Evolutionary conservation across 129 eudicot genomes (phyloP), one percentile per base, ranked within the genome.

Genomic region (Heracleum sosnowskyi): DNA sequence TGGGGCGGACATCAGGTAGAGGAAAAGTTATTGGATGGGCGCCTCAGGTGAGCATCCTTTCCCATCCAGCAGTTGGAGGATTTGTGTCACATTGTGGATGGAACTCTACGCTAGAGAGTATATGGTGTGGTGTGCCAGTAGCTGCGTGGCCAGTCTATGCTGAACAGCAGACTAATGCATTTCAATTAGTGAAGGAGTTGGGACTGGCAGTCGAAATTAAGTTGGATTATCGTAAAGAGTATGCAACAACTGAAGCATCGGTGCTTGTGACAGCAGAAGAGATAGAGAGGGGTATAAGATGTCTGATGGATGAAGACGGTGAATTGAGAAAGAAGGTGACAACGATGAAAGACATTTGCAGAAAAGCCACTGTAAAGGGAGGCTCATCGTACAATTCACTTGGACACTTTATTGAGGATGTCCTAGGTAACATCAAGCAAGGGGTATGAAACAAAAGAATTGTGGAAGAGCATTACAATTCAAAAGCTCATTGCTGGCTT

Each of bases 161-260:
- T 2, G 89, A 86, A 79, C 89, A 86, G 35, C 84, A 80, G 22
- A 45, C 31, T 13, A 86, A 83, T 76, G 89, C 89, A 4, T 86
- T 86, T 33, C 87, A 72, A 22, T 39, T 72, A 22, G 76, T 72
- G 12, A 70, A 70, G 35, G 76, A 86, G 0, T 33, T 83, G n/a
- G 85, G 76, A 46, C 31, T 83, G 39, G 89, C 87, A 4, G 81
- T 78, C 71, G 87, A 86, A 76, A 83, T 83, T 7, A 83, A 83
- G 40, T 69, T 86, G 82, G 87, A 86, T 24, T 83, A 80, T 45
- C 28, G 77, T 33, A 77, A 11, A 36, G 74, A 69, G 5, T 2
- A 7, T 34, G 3, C 7, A 33, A 20, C 26, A 35, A 11, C n/a
- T 20, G 74, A 37, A 69, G 13, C 26, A 39, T 3, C 75, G 7